Percentiles rank a stretch among this genome's conserved stretches.
Evolutionary conservation across 2,329 filamentous ascomycete species (phyloP).

Genomic region (Setomelanomma holmii): DNA sequence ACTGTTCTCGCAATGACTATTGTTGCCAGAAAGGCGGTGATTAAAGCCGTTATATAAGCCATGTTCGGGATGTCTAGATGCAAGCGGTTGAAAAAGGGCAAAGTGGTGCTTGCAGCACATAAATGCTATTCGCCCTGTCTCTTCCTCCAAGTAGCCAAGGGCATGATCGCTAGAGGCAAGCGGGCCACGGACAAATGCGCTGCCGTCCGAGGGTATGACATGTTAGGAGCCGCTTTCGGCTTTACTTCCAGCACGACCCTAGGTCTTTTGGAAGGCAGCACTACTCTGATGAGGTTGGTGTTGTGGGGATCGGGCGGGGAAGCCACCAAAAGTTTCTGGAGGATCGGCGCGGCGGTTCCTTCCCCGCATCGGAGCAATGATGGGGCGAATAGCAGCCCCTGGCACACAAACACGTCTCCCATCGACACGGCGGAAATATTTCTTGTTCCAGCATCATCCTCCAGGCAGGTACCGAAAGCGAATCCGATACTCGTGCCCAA

Average conservation of each 20-base stretch:
- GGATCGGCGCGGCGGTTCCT: neutral
- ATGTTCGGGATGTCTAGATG: neutral
- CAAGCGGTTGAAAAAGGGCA: neutral
- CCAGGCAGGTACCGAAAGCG: too few relatives aligned
- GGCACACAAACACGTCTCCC: too few relatives aligned
- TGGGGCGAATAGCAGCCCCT: neutral
- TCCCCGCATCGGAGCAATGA: neutral
- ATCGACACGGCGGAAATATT: too few relatives aligned
- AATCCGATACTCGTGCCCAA: too few relatives aligned
- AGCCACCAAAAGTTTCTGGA: neutral
- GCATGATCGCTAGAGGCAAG: too few relatives aligned
- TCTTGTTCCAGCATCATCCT: too few relatives aligned
- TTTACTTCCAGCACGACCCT: neutral
- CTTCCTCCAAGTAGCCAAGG: neutral
- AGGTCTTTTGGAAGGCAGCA: neutral
- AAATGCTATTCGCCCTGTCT: neutral
- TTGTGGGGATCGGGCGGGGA: neutral
- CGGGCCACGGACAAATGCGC: neutral
- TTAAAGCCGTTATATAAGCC: conserved; percentile 1
- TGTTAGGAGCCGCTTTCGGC: neutral
- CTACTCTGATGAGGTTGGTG: neutral
- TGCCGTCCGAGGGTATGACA: neutral
- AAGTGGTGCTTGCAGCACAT: neutral
- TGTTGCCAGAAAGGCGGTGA: conserved; percentile 9
- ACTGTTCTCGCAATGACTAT: conserved; percentile 22